Conservation (phyloP, 2,329 filamentous ascomycete species). For the Thielaviopsis cerberus region DNA sequence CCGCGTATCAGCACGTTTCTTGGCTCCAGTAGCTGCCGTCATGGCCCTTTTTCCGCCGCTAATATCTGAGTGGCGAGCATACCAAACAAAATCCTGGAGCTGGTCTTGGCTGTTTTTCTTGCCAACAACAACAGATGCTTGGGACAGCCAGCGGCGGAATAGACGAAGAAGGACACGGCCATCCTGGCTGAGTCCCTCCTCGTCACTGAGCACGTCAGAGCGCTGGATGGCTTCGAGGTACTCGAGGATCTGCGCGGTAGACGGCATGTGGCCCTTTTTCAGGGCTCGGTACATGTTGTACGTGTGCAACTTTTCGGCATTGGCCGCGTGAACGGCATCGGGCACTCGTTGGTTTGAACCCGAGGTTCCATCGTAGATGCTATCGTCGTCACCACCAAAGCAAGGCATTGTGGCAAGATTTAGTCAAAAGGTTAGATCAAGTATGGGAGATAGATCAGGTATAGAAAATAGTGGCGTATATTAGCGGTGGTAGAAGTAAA, state of each 20-base stretch:
- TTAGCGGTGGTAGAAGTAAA: no score
- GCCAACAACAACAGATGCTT: constrained; percentile 63
- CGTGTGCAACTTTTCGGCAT: constrained; percentile 78
- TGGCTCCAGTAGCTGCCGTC: constrained; percentile 40
- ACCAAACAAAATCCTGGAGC: constrained; percentile 85
- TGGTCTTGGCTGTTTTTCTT: constrained; percentile 74
- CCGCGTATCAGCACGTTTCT: constrained; percentile 46
- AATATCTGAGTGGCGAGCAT: constrained; percentile 53
- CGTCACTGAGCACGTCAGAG: constrained; percentile 31
- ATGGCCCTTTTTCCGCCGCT: constrained; percentile 49
- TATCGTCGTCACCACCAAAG: constrained; percentile 2
- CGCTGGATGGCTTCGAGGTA: constrained; percentile 65
- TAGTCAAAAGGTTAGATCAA: no score
- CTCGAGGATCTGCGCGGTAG: constrained; percentile 63
- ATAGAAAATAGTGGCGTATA: no score
- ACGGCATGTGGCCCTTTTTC: constrained; percentile 75
- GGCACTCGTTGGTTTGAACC: neutral
- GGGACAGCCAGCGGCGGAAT: constrained; percentile 52
- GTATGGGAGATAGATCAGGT: no score
- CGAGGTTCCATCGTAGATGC: neutral
- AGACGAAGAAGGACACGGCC: constrained; percentile 57
- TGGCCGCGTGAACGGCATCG: constrained; percentile 44
- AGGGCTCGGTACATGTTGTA: constrained; percentile 83
- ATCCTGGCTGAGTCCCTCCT: constrained; percentile 46
- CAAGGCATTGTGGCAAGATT: neutral